Percentiles rank a stretch among this genome's conserved stretches.
Evolutionary conservation across 2,329 filamentous ascomycete genomes (phyloP).

Genomic region (Pleurostoma richardsiae): DNA sequence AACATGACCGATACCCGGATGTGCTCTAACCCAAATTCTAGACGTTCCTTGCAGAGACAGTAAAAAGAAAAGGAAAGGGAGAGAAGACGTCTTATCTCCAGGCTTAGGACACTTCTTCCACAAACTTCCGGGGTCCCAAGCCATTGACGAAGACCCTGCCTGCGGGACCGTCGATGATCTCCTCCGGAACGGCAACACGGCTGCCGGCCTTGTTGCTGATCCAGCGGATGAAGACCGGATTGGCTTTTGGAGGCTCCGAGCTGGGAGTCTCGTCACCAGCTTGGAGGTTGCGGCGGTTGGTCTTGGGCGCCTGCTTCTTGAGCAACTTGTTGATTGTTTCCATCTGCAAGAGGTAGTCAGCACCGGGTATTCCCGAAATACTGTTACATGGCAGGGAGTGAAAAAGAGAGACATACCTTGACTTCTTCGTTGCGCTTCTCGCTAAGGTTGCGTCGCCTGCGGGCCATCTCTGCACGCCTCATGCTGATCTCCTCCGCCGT

Average conservation of each 20-base stretch:
- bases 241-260: conserved; percentile 41
- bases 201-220: conserved; percentile 62
- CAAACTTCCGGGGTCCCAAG: conserved; percentile 40
- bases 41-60: too few relatives aligned
- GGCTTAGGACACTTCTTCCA: conserved; percentile 48
- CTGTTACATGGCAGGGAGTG: too few relatives aligned
- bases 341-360: conserved; percentile 47
- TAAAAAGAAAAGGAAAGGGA: too few relatives aligned
- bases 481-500: conserved; percentile 59
- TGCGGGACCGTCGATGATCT: conserved; percentile 60
- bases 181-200: conserved; percentile 59
- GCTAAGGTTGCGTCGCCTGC: conserved; percentile 55
- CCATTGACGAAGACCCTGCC: conserved; percentile 50
- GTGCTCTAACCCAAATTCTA: too few relatives aligned
- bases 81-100: too few relatives aligned
- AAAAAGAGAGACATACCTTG: conserved; percentile 37
- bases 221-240: conserved; percentile 65
- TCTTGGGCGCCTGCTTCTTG: conserved; percentile 79
- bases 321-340: conserved; percentile 89
- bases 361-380: too few relatives aligned
- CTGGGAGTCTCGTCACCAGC: conserved; percentile 45
- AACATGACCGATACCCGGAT: too few relatives aligned
- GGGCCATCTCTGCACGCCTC: conserved; percentile 58
- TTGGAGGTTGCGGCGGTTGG: conserved; percentile 46
- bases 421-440: conserved; percentile 62